These are phyloP conservation scores for Pythium periplocum DNA, from an alignment of 352 stramenopile genomes.

Conservation along the genomic window DNA sequence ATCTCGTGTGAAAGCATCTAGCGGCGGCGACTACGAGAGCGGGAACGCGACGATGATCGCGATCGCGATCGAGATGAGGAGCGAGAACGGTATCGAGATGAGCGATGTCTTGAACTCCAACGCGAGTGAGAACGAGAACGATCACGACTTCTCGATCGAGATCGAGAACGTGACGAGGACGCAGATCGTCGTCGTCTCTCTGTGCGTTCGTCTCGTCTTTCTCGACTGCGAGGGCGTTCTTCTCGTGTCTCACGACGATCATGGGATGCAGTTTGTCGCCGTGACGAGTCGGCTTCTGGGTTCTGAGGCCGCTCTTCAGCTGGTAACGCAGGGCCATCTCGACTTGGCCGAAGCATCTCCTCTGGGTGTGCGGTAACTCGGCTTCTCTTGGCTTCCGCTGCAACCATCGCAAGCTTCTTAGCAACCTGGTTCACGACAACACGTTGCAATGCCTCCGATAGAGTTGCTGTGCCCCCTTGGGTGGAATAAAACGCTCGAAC, in stretches of 20 bases:
- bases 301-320: too few relatives aligned
- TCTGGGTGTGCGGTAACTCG: neutral
- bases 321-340: too few relatives aligned
- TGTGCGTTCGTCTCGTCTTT: too few relatives aligned
- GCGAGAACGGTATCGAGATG: constrained; percentile 5
- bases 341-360: too few relatives aligned
- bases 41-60: constrained; percentile 15
- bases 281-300: too few relatives aligned
- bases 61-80: constrained; percentile 24
- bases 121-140: constrained; percentile 14
- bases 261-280: too few relatives aligned
- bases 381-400: constrained; percentile 2
- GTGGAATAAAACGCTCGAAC: constrained; percentile 5
- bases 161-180: constrained; percentile 28
- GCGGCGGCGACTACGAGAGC: constrained; percentile 9
- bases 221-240: too few relatives aligned
- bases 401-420: constrained; percentile 6
- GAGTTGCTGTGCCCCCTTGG: neutral
- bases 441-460: constrained; percentile 11
- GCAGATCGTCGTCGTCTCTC: too few relatives aligned
- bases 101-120: constrained; percentile 5
- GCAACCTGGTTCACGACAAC: constrained; percentile 14
- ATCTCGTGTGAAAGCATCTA: too few relatives aligned
- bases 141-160: constrained; percentile 29
- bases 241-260: too few relatives aligned